Evolutionary conservation across 352 stramenopile species (phyloP).

Genomic region (Globisporangium yorkense): DNA sequence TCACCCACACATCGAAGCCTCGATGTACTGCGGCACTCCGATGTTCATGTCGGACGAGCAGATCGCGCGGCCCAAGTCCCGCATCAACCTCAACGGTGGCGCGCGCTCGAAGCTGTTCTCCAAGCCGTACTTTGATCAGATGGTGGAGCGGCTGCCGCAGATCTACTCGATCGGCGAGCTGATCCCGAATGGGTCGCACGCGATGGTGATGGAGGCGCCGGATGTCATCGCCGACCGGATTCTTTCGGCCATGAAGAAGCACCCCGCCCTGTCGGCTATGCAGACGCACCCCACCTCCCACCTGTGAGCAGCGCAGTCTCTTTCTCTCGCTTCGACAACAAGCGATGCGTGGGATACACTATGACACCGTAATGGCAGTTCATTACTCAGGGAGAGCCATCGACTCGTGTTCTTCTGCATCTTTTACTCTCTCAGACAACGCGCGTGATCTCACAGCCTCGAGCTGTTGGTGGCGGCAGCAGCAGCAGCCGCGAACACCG

Average conservation of each 20-base stretch:
- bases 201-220: slow-evolving; percentile 42
- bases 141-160: slow-evolving; percentile 13
- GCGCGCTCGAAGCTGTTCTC: slow-evolving; percentile 26
- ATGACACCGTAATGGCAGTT: too few species aligned
- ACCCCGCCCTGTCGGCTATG: slow-evolving; percentile 17
- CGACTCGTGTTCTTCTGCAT: not conserved
- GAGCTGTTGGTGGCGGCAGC: not conserved
- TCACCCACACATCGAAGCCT: slow-evolving; percentile 34
- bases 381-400: too few species aligned
- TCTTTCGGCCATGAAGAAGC: slow-evolving; percentile 19
- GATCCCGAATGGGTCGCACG: slow-evolving; percentile 28
- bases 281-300: slow-evolving; percentile 11
- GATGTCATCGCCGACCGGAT: slow-evolving; percentile 28
- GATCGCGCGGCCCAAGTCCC: slow-evolving; percentile 22
- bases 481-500: not conserved
- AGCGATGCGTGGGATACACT: not conserved
- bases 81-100: slow-evolving; percentile 30
- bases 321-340: not conserved
- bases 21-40: slow-evolving; percentile 23
- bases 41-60: slow-evolving; percentile 22
- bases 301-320: not conserved
- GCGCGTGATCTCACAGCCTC: not conserved
- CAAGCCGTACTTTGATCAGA: slow-evolving; percentile 6
- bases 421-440: too few species aligned
- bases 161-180: slow-evolving; percentile 20